Evolutionary conservation across 192 early-diverging fungal genomes (phyloP).

Genomic region (Phlyctochytrium bullatum): DNA sequence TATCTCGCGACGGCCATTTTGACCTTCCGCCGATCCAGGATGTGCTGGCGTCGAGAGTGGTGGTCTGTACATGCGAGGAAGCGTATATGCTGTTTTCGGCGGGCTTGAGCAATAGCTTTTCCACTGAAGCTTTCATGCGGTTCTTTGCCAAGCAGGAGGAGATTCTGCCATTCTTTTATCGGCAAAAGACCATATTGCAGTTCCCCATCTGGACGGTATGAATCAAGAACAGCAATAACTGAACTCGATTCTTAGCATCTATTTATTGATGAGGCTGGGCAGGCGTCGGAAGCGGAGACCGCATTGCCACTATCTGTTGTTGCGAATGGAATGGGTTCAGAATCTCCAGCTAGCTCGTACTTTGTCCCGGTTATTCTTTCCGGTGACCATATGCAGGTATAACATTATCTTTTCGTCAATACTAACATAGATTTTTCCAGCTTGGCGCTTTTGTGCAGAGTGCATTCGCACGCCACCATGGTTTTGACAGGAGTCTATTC

Average conservation of each 20-base stretch:
- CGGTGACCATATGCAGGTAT: slow-evolving; percentile 47
- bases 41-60: slow-evolving; percentile 38
- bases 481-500: slow-evolving; percentile 40
- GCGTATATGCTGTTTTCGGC: slow-evolving; percentile 43
- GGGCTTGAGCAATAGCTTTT: slow-evolving; percentile 37
- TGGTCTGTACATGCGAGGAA: slow-evolving; percentile 52
- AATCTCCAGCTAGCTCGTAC: slow-evolving; percentile 1
- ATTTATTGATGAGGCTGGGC: slow-evolving; percentile 57
- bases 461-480: slow-evolving; percentile 19
- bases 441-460: slow-evolving; percentile 47
- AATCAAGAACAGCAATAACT: not conserved
- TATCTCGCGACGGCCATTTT: slow-evolving; percentile 29
- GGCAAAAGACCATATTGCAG: not conserved
- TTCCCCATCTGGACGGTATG: slow-evolving; percentile 23
- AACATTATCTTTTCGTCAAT: not conserved
- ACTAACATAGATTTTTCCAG: slow-evolving; percentile 15
- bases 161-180: slow-evolving; percentile 6
- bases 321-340: slow-evolving; percentile 11
- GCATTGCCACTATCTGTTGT: slow-evolving; percentile 45
- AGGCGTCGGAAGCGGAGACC: slow-evolving; percentile 55
- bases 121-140: not conserved
- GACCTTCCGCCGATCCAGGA: slow-evolving; percentile 40
- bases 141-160: not conserved
- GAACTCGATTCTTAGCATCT: slow-evolving; percentile 30
- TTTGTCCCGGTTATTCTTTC: slow-evolving; percentile 44